Base-by-base conservation (phyloP, 2,329 filamentous ascomycete species). In the Venturia effusa region DNA sequence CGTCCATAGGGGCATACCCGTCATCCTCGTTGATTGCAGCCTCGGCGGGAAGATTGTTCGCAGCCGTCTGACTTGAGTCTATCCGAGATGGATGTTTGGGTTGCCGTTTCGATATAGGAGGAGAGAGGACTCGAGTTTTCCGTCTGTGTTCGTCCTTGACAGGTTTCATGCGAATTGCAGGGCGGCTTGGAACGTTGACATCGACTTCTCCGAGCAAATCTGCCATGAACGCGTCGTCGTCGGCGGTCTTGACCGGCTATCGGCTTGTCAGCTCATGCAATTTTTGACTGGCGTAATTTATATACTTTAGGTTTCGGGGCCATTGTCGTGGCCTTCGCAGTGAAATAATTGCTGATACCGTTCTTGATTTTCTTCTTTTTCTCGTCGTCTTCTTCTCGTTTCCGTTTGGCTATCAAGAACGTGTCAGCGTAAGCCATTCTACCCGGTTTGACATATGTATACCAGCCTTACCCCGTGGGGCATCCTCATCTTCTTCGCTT, bases 301-400 rank as follows among this genome's bases (percentile, higher is more conserved):
- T 75, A 65, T 75, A 92, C 91, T 83, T 96, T 97, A 22, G 88
- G 82, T 73, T 97, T 97, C 17, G 87, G 80, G 64, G 86, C 87
- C 61, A 78, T 74, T 43, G 79, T 75, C 41, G 80, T 79, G 40
- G 84, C 83, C 63, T 90, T 91, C 69, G 88, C 89, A 68, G 84
- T 93, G 74, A 99, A 97, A 77, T 95, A 99, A 71, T 95, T 93
- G 76, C 88, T 92, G 73, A 99, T 97, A 69, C 92, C 89, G 71
- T 89, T 89, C 75, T 95, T 92, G 68, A 92, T 90, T 74, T 90
- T 92, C 69, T 96, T 90, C 71, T 88, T 85, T 73, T 90, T 89
- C 65, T 91, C 87, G 67, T 89, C 86, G 65, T 96, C 92, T 68
- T 96, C 90, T 70, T 96, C 90, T 19, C 88, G 88, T 74, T 90